A percentile compares a stretch with the other conserved stretches of the same genome.
Conservation (phyloP, 768 basidiomycete genomes). For the Agaricus blazei region DNA sequence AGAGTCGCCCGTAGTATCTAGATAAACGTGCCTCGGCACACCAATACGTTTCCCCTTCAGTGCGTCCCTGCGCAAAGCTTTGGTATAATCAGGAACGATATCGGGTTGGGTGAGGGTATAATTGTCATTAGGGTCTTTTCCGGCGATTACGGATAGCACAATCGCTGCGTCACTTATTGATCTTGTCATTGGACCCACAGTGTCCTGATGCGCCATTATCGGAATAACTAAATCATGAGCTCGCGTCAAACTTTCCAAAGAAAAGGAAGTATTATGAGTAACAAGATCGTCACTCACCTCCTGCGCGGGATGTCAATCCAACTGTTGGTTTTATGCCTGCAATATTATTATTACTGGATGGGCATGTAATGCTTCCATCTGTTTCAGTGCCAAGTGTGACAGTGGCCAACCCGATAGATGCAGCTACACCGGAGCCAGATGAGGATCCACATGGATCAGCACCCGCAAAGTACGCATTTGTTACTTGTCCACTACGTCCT, state of each 20-base stretch:
- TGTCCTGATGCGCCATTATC: constrained; percentile 52
- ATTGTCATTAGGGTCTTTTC: constrained; percentile 49
- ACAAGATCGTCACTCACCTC: constrained; percentile 29
- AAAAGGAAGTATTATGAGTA: not conserved
- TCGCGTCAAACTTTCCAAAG: too few relatives aligned
- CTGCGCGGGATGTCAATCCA: constrained; percentile 53
- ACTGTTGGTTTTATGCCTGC: constrained; percentile 59
- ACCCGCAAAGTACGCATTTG: constrained; percentile 43
- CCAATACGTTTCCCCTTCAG: constrained; percentile 50
- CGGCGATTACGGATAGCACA: constrained; percentile 50
- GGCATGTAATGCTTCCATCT: constrained; percentile 51
- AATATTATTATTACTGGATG: constrained; percentile 45
- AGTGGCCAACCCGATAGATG: constrained; percentile 45
- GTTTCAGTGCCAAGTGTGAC: constrained; percentile 48
- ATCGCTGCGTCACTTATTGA: constrained; percentile 51
- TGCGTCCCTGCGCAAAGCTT: constrained; percentile 43
- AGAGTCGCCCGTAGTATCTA: constrained; percentile 23
- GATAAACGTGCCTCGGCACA: constrained; percentile 39
- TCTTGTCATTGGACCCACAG: constrained; percentile 52
- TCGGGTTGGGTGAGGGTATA: constrained; percentile 49
- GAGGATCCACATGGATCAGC: constrained; percentile 55
- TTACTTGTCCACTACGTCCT: constrained; percentile 50
- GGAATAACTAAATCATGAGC: constrained; percentile 39
- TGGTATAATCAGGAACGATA: constrained; percentile 48
- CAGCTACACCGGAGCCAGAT: constrained; percentile 51